Evolutionary conservation across 306 rosid species (phyloP), one percentile per base, ranked within the genome.

Genomic region (Begonia peltatifolia): DNA sequence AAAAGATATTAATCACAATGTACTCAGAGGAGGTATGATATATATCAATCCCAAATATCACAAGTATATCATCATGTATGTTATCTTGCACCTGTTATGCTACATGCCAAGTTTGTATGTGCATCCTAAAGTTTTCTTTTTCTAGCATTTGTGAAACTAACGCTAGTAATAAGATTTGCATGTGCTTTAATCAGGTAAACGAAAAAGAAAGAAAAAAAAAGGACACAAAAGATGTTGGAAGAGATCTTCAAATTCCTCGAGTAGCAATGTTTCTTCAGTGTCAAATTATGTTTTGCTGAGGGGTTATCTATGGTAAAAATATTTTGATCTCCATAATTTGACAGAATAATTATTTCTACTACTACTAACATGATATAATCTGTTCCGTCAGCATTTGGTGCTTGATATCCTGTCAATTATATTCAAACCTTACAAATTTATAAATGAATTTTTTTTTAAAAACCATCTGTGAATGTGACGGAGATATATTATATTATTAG

Each of bases 221-320:
- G 73, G 94, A 83, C 60, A 63, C 59, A 11, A 85, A 83, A 76
- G 97, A 83, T 38, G 61, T 52, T 11, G 81, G 68, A 15, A 75
- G 54, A 63, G 93, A 85, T 68, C 67, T 63, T 63, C 84, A 71
- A 62, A 69, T 82, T 52, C 77, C 95, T 22, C 80, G 87, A 22
- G 77, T 82, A 48, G 89, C 85, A 61, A 71, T 77, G 76, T 85
- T 78, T 74, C 80, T 90, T 63, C 97, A 90, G 67, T 83, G 97
- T 68, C 94, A 90, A 71, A 78, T n/a, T 85, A 55, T 90, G 79
- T 69, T 77, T 90, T 1, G 95, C 94, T 55, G 94, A 90, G 71
- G 95, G 95, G 62, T 79, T 90, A 43, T 62, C 87, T 69, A 85
- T 68, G 95, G 97, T 89, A 84, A 73, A 60, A 55, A 51, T 61